These are phyloP conservation scores for Medicago truncatula DNA, from an alignment of 306 rosid genomes.

Conservation along the genomic window MtrunA17r5.0-ANR NC_053043.1:17175501-17176000, in stretches of 20 bases:
- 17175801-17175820: slow-evolving; percentile 41
- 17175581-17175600: no score
- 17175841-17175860: slow-evolving; percentile 63
- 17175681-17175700: background rate
- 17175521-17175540: no score
- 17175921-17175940: slow-evolving; percentile 82
- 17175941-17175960: slow-evolving; percentile 70
- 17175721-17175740: slow-evolving; percentile 31
- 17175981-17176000: slow-evolving; percentile 19
- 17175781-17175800: slow-evolving; percentile 42
- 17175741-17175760: slow-evolving; percentile 36
- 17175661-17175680: background rate
- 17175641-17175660: background rate
- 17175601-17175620: no score
- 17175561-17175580: no score
- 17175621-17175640: no score
- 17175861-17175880: slow-evolving; percentile 61
- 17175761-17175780: slow-evolving; percentile 46
- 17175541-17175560: no score
- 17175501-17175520: no score
- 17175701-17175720: slow-evolving; percentile 26
- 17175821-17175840: slow-evolving; percentile 57
- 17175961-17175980: slow-evolving; percentile 66
- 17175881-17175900: slow-evolving; percentile 75
- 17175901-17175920: slow-evolving; percentile 69